Base-by-base conservation (phyloP, 2,329 filamentous ascomycete species). In the Aspergillus uvarum region DNA sequence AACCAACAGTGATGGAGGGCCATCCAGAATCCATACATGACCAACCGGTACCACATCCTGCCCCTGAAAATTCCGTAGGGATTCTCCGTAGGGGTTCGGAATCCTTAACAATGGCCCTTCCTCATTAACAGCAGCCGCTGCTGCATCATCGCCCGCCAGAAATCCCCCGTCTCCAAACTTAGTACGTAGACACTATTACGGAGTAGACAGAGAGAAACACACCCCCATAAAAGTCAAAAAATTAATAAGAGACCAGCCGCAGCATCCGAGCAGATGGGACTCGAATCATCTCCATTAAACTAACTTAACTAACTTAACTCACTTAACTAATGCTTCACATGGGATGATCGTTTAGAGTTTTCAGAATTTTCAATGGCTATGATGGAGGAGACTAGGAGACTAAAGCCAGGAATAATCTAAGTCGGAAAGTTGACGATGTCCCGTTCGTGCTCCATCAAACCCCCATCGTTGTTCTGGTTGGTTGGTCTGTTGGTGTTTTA, bases 341-440 rank as follows among this genome's bases (percentile, higher is more conserved):
- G 32, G 35, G 26, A 22, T 44, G 31, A 49, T 24, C 12, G 19
- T 51, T 58, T 58, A 58, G 56, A 58, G 56, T 58, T 58, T 58
- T 47, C 24, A 53, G 32, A 59, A 12, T 48, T 55, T 48, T 47
- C 42, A 19, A 44, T 44, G 38, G 38, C 38, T 44, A 44, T 16
- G 16, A 44, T 19, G 14, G 16, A 7, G 38, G 38, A 14, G 6
- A 14, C 12, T 7, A 42, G 38, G 16, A 42, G 38, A 42, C 38
- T 19, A 44, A 16, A 44, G 38, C 14, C 16, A 44, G 38, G 38
- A 44, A 44, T 44, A 44, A 44, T 35, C 32, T 16, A 7, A 44
- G 38, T 19, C 8, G 49, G 21, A 16, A 16, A 51, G 8, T 51
- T 51, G 49, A 51, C 24, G 49, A 53, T 50, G 56, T 31, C 38